A percentile compares a stretch with the other conserved stretches of the same genome.
Evolutionary conservation across 2,329 filamentous ascomycete species (phyloP).

Genomic region (Ophiocordyceps unilateralis): DNA sequence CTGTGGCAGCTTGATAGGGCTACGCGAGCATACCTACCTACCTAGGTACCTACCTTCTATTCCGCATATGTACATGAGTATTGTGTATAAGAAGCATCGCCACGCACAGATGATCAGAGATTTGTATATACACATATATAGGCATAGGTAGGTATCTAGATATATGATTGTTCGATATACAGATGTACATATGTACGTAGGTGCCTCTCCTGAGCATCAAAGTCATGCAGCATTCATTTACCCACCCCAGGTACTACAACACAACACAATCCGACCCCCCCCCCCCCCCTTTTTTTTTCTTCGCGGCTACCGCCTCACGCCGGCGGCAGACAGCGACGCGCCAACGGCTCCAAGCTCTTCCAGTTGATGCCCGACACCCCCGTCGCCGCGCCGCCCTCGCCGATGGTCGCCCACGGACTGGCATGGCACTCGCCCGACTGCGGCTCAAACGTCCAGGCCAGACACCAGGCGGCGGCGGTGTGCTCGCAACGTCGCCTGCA

Average conservation of each 20-base stretch:
- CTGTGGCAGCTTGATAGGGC: neutral
- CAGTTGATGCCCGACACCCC: conserved; percentile 17
- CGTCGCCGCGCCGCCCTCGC: conserved; percentile 10
- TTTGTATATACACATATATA: no score
- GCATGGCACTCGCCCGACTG: conserved; percentile 21
- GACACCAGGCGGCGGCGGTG: conserved; percentile 17
- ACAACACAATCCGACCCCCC: no score
- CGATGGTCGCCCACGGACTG: conserved; percentile 33
- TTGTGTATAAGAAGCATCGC: no score
- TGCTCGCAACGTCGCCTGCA: conserved; percentile 24
- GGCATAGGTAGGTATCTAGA: no score
- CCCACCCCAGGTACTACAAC: no score
- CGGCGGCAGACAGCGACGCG: conserved; percentile 7
- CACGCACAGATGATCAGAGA: no score
- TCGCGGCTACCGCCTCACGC: neutral
- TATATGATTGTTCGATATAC: no score
- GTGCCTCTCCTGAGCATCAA: no score
- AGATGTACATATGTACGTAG: no score
- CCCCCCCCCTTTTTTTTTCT: no score
- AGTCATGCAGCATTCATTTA: no score
- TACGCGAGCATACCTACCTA: neutral
- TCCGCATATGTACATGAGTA: no score
- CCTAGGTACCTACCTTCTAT: neutral
- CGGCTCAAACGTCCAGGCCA: conserved; percentile 34
- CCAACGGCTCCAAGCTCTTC: conserved; percentile 10